These are phyloP conservation scores for Psophocarpus tetragonolobus DNA, from an alignment of 306 rosid genomes.

Conservation along the genomic window DNA sequence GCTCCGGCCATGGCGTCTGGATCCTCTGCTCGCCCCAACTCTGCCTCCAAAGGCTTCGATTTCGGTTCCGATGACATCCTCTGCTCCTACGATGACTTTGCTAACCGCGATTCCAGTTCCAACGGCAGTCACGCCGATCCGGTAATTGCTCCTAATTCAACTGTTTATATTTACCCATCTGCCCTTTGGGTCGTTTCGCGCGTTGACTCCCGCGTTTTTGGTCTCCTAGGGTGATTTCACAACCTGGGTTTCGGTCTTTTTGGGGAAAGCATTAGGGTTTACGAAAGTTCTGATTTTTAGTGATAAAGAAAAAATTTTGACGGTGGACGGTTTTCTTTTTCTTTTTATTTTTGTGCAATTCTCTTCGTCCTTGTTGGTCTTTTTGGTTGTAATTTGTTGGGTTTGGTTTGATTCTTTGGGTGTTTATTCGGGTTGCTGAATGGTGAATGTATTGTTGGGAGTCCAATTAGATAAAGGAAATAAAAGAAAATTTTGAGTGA, in stretches of 20 bases:
- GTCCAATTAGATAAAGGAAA: background rate
- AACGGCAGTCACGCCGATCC: conserved; percentile 78
- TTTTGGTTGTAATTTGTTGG: conserved; percentile 1
- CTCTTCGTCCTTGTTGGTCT: background rate
- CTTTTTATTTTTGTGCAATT: background rate
- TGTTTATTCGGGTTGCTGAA: background rate
- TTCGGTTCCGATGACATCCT: conserved; percentile 90
- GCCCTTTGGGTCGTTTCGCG: background rate
- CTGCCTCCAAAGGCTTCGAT: conserved; percentile 78
- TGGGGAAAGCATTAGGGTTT: conserved; percentile 39
- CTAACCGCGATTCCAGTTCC: conserved; percentile 56
- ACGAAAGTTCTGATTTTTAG: background rate
- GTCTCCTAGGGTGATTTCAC: background rate
- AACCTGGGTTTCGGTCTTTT: background rate
- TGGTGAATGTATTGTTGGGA: background rate
- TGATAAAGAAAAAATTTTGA: background rate
- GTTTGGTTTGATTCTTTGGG: background rate
- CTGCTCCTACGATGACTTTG: conserved; percentile 84
- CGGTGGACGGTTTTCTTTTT: background rate
- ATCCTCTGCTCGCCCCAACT: conserved; percentile 73
- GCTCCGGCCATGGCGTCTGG: conserved; percentile 81
- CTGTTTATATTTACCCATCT: conserved; percentile 44
- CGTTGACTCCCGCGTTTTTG: conserved; percentile 20
- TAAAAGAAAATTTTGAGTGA: background rate
- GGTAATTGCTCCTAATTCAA: conserved; percentile 45